A percentile compares a stretch with the other conserved stretches of the same genome.
These are phyloP conservation scores for Chaetomium olivaceum DNA, from an alignment of 2,329 filamentous ascomycete genomes.

Conservation along the genomic window DNA sequence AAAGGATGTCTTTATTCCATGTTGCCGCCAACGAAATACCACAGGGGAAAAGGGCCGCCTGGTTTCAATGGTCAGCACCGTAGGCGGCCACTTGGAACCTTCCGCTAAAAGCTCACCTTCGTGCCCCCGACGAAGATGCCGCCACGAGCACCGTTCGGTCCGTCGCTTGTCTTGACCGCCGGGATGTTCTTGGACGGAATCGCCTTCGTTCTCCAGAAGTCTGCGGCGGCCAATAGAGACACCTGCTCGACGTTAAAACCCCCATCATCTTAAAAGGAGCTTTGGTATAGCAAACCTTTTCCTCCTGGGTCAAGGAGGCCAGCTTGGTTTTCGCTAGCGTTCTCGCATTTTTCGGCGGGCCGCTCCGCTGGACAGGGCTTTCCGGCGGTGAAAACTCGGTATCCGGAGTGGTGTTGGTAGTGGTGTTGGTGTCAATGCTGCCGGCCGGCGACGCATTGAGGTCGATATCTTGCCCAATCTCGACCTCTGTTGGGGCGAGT, in stretches of 20 bases:
- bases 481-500: slow-evolving; percentile 35
- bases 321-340: slow-evolving; percentile 51
- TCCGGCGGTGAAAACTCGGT: slow-evolving; percentile 51
- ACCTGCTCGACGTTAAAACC: slow-evolving; percentile 44
- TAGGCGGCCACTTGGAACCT: neutral
- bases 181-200: slow-evolving; percentile 65
- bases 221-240: slow-evolving; percentile 60
- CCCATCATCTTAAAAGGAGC: neutral
- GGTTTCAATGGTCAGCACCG: slow-evolving; percentile 22
- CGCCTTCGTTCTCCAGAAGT: slow-evolving; percentile 70
- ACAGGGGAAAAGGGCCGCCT: slow-evolving; percentile 78
- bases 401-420: slow-evolving; percentile 50
- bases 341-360: slow-evolving; percentile 43
- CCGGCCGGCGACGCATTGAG: slow-evolving; percentile 41
- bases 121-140: slow-evolving; percentile 68
- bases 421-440: slow-evolving; percentile 44
- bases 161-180: slow-evolving; percentile 66
- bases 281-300: slow-evolving; percentile 49
- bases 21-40: slow-evolving; percentile 77
- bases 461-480: slow-evolving; percentile 39
- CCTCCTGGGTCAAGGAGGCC: slow-evolving; percentile 53
- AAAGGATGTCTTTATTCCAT: slow-evolving; percentile 72
- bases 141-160: slow-evolving; percentile 69
- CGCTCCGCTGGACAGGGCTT: slow-evolving; percentile 44
- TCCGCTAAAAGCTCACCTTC: slow-evolving; percentile 46